A percentile compares a stretch with the other conserved stretches of the same genome.
phyloP scores from a whole-genome alignment of 352 stramenopile species.

The Aphanomyces invadans region DNA sequence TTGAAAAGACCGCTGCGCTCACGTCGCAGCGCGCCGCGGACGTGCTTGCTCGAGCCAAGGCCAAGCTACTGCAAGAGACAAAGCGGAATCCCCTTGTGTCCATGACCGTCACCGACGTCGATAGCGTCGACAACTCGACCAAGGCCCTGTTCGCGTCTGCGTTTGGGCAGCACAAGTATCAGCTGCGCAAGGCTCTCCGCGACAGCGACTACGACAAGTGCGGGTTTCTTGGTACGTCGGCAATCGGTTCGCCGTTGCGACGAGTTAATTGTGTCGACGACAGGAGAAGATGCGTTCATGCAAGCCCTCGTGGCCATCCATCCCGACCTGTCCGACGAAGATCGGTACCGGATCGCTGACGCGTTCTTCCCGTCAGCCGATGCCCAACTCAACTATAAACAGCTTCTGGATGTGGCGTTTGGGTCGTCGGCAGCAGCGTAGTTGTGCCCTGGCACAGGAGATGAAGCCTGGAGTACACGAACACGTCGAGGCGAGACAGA shows the following conservation, averaged over 20 bases:
- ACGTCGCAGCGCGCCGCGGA: neutral
- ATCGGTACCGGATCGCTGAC: conserved; percentile 63
- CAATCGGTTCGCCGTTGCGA: no score
- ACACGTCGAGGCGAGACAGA: no score
- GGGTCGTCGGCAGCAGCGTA: conserved; percentile 25
- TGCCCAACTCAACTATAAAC: conserved; percentile 50
- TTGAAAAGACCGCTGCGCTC: neutral
- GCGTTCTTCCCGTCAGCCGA: conserved; percentile 72
- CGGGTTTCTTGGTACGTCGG: conserved; percentile 35
- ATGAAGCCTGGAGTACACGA: no score
- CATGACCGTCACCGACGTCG: conserved; percentile 4
- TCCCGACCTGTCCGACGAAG: conserved; percentile 53
- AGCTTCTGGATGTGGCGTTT: conserved; percentile 63
- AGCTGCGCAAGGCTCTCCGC: conserved; percentile 55
- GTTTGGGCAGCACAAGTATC: conserved; percentile 59
- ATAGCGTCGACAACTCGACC: neutral
- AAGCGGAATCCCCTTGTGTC: conserved; percentile 6
- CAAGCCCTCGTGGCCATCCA: conserved; percentile 50
- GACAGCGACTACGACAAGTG: conserved; percentile 49
- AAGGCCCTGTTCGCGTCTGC: neutral
- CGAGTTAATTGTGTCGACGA: no score
- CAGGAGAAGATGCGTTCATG: conserved; percentile 71
- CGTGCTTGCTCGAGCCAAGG: neutral
- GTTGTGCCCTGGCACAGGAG: no score
- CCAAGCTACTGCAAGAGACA: neutral